A percentile compares a stretch with the other conserved stretches of the same genome.
Evolutionary conservation across 768 basidiomycete genomes (phyloP).

Genomic region (Coprinopsis sp.): DNA sequence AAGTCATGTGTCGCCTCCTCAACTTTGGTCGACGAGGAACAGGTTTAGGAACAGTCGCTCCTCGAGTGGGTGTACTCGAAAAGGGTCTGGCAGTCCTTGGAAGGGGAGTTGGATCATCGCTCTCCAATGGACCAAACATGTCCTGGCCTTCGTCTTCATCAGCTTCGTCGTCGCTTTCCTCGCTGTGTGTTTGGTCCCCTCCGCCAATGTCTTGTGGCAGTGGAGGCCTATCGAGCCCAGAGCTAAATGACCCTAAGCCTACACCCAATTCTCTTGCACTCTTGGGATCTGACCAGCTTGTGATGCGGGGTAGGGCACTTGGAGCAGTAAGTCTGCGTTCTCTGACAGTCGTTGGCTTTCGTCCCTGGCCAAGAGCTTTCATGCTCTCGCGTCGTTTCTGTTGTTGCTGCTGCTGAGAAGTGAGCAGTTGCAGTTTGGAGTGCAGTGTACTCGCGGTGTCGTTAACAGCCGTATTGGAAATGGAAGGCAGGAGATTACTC

Average conservation of each 20-base stretch:
- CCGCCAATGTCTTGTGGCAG: too few species aligned
- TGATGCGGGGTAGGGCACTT: slow-evolving; percentile 6
- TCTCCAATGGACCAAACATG: neutral
- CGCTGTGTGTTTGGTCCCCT: neutral
- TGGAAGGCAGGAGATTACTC: slow-evolving; percentile 13
- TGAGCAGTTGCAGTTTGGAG: neutral
- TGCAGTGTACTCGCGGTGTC: slow-evolving; percentile 11
- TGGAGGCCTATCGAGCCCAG: too few species aligned
- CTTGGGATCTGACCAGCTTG: slow-evolving; percentile 23
- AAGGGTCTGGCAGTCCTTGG: neutral
- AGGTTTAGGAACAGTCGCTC: too few species aligned
- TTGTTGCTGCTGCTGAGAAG: slow-evolving; percentile 13
- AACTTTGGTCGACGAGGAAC: neutral
- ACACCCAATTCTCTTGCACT: slow-evolving; percentile 19
- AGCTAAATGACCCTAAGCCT: too few species aligned
- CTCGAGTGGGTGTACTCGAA: too few species aligned
- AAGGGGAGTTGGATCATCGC: neutral
- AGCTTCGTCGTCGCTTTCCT: neutral
- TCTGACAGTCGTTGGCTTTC: neutral
- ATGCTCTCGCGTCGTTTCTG: slow-evolving; percentile 10
- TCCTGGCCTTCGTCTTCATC: slow-evolving; percentile 1
- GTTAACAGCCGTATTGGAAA: slow-evolving; percentile 24
- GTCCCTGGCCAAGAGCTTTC: slow-evolving; percentile 5
- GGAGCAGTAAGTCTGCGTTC: slow-evolving; percentile 2
- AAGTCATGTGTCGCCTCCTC: neutral